Evolutionary conservation across 1,284 basidiomycete genomes (phyloP).

Genomic region (Ganoderma multipileum): DNA sequence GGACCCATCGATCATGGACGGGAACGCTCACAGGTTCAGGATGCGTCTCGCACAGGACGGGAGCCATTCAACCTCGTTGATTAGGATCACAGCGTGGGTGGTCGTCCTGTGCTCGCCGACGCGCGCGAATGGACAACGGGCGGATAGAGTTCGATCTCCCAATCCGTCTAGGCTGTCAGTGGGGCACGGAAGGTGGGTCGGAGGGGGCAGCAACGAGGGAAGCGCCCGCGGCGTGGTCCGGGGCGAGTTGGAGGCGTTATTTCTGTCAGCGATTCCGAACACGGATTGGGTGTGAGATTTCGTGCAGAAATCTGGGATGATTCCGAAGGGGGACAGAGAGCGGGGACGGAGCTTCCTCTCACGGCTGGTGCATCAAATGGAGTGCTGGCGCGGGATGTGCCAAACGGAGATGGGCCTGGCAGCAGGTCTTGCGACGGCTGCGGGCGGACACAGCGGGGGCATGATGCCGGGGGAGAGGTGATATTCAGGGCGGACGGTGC

Average conservation of each 20-base stretch:
- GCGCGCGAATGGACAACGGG: constrained; percentile 8
- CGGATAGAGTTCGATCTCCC: constrained; percentile 21
- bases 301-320: constrained; percentile 10
- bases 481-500: constrained; percentile 6
- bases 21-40: constrained; percentile 5
- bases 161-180: not conserved
- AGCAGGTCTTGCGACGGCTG: not conserved
- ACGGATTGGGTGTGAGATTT: not conserved
- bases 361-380: constrained; percentile 13
- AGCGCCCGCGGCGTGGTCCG: constrained; percentile 14
- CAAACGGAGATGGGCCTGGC: constrained; percentile 6
- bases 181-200: constrained; percentile 6
- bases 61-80: constrained; percentile 5
- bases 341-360: constrained; percentile 16
- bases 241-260: constrained; percentile 3
- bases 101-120: constrained; percentile 14
- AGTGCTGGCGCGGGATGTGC: constrained; percentile 9
- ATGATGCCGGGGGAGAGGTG: not conserved
- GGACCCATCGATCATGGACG: constrained; percentile 15
- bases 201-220: not conserved
- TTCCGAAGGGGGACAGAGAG: constrained; percentile 11
- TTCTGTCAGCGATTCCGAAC: constrained; percentile 12
- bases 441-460: not conserved
- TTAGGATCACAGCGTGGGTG: constrained; percentile 15
- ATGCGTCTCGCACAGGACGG: constrained; percentile 9